phyloP scores from a whole-genome alignment of 345 rosid species.

The Orychophragmus violaceus region DNA sequence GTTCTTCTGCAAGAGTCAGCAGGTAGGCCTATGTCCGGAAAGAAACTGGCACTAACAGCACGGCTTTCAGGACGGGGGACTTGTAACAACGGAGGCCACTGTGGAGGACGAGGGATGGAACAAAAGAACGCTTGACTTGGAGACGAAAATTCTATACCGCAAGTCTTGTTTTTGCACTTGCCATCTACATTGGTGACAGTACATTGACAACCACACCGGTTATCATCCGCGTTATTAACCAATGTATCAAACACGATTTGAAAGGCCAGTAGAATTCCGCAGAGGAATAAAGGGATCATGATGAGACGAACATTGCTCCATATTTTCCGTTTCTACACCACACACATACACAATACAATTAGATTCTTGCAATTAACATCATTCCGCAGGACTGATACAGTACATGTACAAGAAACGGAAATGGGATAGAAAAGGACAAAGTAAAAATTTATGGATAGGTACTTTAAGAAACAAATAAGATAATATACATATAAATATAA shows the following conservation, averaged over 20 bases:
- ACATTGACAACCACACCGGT: conserved; percentile 61
- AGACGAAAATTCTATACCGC: conserved; percentile 57
- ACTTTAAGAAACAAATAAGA: too few species aligned
- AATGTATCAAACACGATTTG: conserved; percentile 43
- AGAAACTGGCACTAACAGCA: background rate
- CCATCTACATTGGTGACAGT: conserved; percentile 36
- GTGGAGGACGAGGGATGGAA: conserved; percentile 45
- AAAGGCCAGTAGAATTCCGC: conserved; percentile 43
- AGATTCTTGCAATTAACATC: background rate
- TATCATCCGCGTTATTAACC: conserved; percentile 3
- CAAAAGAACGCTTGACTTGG: conserved; percentile 45
- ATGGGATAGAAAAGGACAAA: too few species aligned
- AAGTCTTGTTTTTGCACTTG: conserved; percentile 31
- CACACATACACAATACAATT: background rate
- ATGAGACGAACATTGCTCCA: conserved; percentile 59
- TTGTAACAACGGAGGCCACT: conserved; percentile 77
- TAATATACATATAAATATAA: too few species aligned
- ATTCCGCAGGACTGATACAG: too few species aligned
- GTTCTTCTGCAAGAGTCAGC: conserved; percentile 51
- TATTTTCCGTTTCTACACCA: conserved; percentile 58
- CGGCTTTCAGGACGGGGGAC: conserved; percentile 45
- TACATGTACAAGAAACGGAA: too few species aligned
- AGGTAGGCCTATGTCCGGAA: background rate
- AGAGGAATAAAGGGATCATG: conserved; percentile 58
- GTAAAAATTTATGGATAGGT: background rate